phyloP scores from a whole-genome alignment of 2,329 filamentous ascomycete species.

The Alternaria tenuissima region DNA sequence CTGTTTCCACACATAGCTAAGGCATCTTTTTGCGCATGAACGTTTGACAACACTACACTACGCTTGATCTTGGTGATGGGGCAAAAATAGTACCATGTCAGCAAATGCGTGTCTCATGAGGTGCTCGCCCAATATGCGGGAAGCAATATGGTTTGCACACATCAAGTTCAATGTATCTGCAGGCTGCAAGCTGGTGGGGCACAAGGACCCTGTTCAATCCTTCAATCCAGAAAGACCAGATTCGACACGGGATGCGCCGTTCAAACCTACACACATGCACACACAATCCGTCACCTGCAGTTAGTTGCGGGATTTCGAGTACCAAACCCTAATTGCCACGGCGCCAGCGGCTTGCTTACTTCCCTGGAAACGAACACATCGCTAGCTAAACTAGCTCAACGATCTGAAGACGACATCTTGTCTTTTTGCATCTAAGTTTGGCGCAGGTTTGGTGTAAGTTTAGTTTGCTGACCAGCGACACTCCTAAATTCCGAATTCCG shows the following conservation, averaged over 20 bases:
- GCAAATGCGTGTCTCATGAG: slow-evolving; percentile 1
- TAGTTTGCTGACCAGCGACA: background rate
- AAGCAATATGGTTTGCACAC: background rate
- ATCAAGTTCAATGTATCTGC: background rate
- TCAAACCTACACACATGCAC: background rate
- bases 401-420: background rate
- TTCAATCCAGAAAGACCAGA: background rate
- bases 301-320: background rate
- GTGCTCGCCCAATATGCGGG: slow-evolving; percentile 2
- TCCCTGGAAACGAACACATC: background rate
- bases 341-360: background rate
- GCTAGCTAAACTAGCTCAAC: background rate
- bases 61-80: background rate
- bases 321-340: background rate
- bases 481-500: background rate
- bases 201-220: background rate
- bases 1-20: background rate
- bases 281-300: background rate
- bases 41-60: background rate
- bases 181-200: slow-evolving; percentile 1
- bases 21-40: background rate
- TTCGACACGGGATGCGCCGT: slow-evolving; percentile 1
- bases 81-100: slow-evolving; percentile 3
- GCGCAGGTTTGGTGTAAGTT: slow-evolving; percentile 3
- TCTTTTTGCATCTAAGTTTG: slow-evolving; percentile 4